Evolutionary conservation across 805 yeast species (phyloP), one percentile per base, ranked within the genome.

Genomic region (Saccharomycopsis fermentans): DNA sequence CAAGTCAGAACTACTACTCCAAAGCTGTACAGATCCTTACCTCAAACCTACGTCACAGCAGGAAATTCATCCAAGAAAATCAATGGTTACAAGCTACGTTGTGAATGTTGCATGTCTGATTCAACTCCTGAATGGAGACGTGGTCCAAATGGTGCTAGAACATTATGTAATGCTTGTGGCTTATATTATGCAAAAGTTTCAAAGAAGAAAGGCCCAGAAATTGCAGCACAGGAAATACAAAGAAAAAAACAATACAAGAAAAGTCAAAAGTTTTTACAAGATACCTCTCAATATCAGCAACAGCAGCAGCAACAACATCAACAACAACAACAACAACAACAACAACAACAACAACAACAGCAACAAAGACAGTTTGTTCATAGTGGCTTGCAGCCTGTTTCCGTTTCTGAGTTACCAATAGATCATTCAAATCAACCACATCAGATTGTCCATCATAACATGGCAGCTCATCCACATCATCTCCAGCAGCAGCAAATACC

Each of bases 91-190:
- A 54, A 54, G 27, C 16, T 54, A 24, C 55, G 55, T 5, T 76
- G 80, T 63, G 74, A 73, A 48, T 76, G 79, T 59, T 83, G 87
- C 65, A 77, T 75, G n/a, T 74, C 77, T 4, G 70, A 67, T 6
- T 81, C 79, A 52, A 86, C 95, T 0, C 94, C 94, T 0, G 94
- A 87, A 69, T 87, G 96, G 95, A 73, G 95, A 57, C 77, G 85
- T 52, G 94, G 94, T 0, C 94, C 96, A 1, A 79, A 79, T 57
- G 95, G 94, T 2, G 81, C 82, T 14, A 73, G 90, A 43, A 84
- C 90, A 0, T 70, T 87, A 55, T 87, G 95, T 71, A 88, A 87
- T 68, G 94, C 94, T 0, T 87, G 96, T 69, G 96, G 96, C 0
- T 71, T 87, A 47, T 84, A 78, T 67, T 87, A 82, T 68, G 85